phyloP scores from a whole-genome alignment of 73 alveolate genomes.

The Blepharisma japonicum region DNA sequence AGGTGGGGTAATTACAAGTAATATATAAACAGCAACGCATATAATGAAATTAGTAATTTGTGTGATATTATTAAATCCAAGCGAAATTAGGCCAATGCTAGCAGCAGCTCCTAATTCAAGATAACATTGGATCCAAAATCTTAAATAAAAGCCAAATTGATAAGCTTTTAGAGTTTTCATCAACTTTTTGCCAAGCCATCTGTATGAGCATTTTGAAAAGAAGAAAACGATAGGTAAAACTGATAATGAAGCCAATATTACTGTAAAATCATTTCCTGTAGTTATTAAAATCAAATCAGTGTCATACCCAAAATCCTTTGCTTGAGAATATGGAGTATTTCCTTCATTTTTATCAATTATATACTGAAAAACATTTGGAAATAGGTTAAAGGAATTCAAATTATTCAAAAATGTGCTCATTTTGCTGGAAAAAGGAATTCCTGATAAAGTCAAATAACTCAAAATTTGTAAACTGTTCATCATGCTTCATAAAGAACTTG shows the following conservation, averaged over 20 bases:
- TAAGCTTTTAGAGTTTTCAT: not conserved
- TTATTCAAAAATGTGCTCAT: not conserved
- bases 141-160: not conserved
- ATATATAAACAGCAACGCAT: not conserved
- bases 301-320: not conserved
- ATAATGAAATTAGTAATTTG: not conserved
- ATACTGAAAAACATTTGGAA: not conserved
- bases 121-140: constrained; percentile 1
- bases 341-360: not conserved
- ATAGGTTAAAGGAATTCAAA: not conserved
- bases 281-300: not conserved
- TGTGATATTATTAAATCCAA: not conserved
- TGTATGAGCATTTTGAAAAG: not conserved
- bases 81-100: not conserved
- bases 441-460: not conserved
- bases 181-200: not conserved
- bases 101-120: constrained; percentile 22
- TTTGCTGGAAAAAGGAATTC: not conserved
- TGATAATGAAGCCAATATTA: not conserved
- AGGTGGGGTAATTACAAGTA: not conserved
- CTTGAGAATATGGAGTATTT: not conserved
- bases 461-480: not conserved
- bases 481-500: not conserved
- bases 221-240: not conserved
- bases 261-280: not conserved